These are phyloP conservation scores for Penicillium paneum DNA, from an alignment of 2,329 filamentous ascomycete species.

Conservation along the genomic window DNA sequence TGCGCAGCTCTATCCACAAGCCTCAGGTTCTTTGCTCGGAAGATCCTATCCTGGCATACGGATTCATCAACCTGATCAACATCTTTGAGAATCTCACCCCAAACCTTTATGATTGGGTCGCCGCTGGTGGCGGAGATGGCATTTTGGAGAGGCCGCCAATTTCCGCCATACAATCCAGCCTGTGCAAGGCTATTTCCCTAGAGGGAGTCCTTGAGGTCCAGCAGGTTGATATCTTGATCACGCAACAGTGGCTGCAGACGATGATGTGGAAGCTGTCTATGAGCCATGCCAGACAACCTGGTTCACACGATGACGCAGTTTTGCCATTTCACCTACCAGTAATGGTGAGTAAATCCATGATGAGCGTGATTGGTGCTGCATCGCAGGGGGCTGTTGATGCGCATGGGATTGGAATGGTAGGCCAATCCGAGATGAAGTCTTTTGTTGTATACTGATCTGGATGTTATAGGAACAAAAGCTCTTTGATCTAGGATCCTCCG, in stretches of 20 bases:
- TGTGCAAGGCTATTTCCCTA: conserved; percentile 54
- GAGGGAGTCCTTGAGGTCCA: conserved; percentile 61
- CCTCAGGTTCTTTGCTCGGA: conserved; percentile 63
- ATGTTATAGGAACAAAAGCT: conserved; percentile 38
- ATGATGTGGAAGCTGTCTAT: conserved; percentile 72
- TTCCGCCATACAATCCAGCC: conserved; percentile 51
- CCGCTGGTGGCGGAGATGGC: conserved; percentile 33
- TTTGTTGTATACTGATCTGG: not conserved
- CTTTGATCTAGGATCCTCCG: conserved; percentile 35
- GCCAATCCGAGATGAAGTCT: conserved; percentile 29
- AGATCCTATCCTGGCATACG: conserved; percentile 40
- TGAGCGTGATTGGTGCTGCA: conserved; percentile 68
- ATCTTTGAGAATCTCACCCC: conserved; percentile 40
- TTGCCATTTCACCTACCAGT: conserved; percentile 64
- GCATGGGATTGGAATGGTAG: conserved; percentile 69
- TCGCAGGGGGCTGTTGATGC: conserved; percentile 72
- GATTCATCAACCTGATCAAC: conserved; percentile 41
- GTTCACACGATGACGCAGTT: conserved; percentile 53
- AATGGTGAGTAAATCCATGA: conserved; percentile 61
- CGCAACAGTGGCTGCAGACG: conserved; percentile 68
- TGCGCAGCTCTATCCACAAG: conserved; percentile 64
- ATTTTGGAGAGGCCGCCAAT: conserved; percentile 30
- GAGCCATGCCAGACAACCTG: conserved; percentile 61
- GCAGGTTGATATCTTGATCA: conserved; percentile 65
- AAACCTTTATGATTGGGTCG: conserved; percentile 40